phyloP scores from a whole-genome alignment of 106 monocot genomes.

The Chionographis japonica region DNA sequence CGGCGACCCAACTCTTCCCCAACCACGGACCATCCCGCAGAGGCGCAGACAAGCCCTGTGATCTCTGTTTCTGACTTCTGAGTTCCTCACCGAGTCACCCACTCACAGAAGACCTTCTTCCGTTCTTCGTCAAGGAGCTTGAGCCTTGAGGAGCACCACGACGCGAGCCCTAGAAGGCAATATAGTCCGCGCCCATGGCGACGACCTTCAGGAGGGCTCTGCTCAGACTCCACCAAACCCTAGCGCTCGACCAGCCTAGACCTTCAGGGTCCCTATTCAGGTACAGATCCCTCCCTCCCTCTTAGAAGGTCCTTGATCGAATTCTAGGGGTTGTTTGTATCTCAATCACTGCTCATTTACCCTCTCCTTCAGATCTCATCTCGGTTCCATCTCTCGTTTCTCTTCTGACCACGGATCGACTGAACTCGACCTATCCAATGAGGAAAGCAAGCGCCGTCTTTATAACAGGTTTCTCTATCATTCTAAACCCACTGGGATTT shows the following conservation, averaged over 20 bases:
- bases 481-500: neutral
- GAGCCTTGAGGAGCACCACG: too few species aligned
- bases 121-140: too few species aligned
- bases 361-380: slow-evolving; percentile 3
- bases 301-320: neutral
- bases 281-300: neutral
- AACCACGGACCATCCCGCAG: too few species aligned
- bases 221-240: slow-evolving; percentile 23
- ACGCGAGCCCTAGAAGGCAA: too few species aligned
- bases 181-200: neutral
- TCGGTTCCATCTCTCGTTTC: slow-evolving; percentile 18
- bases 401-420: slow-evolving; percentile 25
- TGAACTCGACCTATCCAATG: slow-evolving; percentile 50
- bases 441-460: slow-evolving; percentile 71
- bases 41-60: too few species aligned
- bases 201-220: slow-evolving; percentile 30
- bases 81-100: too few species aligned
- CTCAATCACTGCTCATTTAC: neutral
- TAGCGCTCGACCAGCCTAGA: slow-evolving; percentile 2
- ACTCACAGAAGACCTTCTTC: too few species aligned
- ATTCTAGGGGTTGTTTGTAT: neutral
- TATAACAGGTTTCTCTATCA: slow-evolving; percentile 49
- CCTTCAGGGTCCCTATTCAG: neutral
- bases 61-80: too few species aligned
- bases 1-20: too few species aligned